Conservation (phyloP, 2,329 filamentous ascomycete species). For the Polytolypa hystricis region DNA sequence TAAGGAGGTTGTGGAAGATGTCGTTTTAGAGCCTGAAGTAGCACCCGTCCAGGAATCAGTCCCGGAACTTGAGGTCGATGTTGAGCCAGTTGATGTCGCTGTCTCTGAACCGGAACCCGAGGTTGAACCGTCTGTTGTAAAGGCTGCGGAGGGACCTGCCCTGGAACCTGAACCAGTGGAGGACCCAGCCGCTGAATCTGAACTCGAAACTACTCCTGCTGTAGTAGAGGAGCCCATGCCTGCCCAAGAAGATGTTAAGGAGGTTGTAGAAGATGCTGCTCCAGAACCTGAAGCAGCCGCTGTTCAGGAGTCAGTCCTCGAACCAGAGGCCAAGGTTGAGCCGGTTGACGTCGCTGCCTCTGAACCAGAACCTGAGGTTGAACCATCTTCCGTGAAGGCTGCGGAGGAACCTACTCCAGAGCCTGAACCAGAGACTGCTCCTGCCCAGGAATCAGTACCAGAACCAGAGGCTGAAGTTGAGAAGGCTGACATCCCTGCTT, state of each 20-base stretch:
- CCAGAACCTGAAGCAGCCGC: constrained; percentile 82
- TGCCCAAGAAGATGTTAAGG: constrained; percentile 36
- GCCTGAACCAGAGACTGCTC: neutral
- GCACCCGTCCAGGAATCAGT: constrained; percentile 62
- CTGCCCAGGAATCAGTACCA: constrained; percentile 40
- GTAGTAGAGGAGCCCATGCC: neutral
- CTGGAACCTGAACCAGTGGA: neutral
- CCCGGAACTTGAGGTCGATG: constrained; percentile 5
- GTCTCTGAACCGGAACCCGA: neutral
- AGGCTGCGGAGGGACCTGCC: neutral
- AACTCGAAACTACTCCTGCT: constrained; percentile 6
- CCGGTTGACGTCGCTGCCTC: neutral
- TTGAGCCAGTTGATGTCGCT: neutral
- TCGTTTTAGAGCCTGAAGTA: constrained; percentile 82
- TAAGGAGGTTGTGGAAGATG: constrained; percentile 74
- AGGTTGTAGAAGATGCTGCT: constrained; percentile 81
- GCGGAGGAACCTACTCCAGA: neutral
- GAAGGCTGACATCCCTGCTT: neutral
- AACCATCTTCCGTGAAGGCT: neutral
- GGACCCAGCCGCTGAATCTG: neutral
- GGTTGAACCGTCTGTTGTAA: neutral
- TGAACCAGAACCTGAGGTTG: neutral
- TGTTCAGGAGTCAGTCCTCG: constrained; percentile 51
- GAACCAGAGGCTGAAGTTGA: constrained; percentile 3
- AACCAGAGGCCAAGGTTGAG: constrained; percentile 1